Percentiles rank a stretch among this genome's conserved stretches.
Evolutionary conservation across 139 green algal genomes (phyloP).

Genomic region (Zygnema circumcarinatum): DNA sequence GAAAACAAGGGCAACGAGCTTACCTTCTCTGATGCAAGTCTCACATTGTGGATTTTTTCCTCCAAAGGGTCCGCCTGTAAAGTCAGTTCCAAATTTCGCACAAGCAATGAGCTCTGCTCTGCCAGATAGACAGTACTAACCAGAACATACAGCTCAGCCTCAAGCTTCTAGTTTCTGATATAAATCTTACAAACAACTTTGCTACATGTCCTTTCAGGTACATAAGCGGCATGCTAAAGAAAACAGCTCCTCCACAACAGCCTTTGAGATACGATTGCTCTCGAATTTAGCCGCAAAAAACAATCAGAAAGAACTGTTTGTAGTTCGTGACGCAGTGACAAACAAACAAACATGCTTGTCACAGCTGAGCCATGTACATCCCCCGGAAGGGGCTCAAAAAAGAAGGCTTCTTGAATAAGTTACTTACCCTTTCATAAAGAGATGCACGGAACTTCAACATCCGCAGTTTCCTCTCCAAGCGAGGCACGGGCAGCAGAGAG

Average conservation of each 20-base stretch:
- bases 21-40: background rate
- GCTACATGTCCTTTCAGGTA: background rate
- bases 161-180: background rate
- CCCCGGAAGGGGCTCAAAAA: background rate
- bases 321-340: background rate
- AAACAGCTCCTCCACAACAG: no score
- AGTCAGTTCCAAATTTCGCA: background rate
- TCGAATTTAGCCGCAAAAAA: no score
- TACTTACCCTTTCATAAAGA: background rate
- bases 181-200: background rate
- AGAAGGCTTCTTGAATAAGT: background rate
- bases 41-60: background rate
- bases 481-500: background rate
- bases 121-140: background rate
- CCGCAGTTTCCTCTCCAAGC: background rate
- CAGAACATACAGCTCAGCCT: background rate
- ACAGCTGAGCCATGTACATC: background rate
- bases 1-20: background rate
- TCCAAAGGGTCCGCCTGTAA: background rate
- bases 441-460: background rate
- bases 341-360: background rate
- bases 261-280: no score
- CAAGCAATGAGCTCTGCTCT: background rate
- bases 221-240: no score
- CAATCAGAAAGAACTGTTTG: background rate